Base-by-base conservation (phyloP, 2,329 filamentous ascomycete species). In the Calonectria naviculata region DNA sequence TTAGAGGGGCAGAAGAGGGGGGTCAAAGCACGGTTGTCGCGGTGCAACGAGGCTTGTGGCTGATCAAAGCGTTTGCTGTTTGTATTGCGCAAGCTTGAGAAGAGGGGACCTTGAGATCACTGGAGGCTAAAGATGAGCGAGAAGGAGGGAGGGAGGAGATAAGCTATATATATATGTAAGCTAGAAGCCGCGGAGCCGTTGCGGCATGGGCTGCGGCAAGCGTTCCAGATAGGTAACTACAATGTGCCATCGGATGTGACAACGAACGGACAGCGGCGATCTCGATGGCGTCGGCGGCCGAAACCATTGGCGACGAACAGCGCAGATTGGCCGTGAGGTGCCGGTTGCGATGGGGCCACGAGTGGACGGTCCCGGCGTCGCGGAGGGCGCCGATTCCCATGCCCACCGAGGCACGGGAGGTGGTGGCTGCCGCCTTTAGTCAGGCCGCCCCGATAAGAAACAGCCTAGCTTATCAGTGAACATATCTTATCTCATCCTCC, bases 301-400 rank as follows among this genome's bases (percentile, higher is more conserved):
- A 77, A 70, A 36, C n/a, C 66, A 70, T 66, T 69, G 58, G 66
- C n/a, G n/a, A 63, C 44, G 29, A 61, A 49, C 54, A 31, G 38
- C 21, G 46, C 67, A 56, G 70, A 74, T 68, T 71, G 63, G 68
- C 70, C 70, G 75, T 66, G 62, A 72, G 78, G 71, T 72, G 68
- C 68, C 70, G 73, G 68, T 24, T 62, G 62, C 52, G 66, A 76
- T 79, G 76, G 74, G 74, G 72, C 64, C 64, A 78, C 71, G 64
- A 58, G 73, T 70, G 75, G 77, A 70, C 73, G 72, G 71, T 71
- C 71, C 68, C 76, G 73, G 72, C 31, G 71, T 47, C 68, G 63
- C 77, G 77, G 77, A 79, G 75, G 76, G 73, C 77, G 77, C 77
- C 77, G 77, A 72, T 69, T 75, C 75, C 77, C 77, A 74, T 72